Conservation (phyloP, 768 basidiomycete species). For the Mycena epipterygia region DNA sequence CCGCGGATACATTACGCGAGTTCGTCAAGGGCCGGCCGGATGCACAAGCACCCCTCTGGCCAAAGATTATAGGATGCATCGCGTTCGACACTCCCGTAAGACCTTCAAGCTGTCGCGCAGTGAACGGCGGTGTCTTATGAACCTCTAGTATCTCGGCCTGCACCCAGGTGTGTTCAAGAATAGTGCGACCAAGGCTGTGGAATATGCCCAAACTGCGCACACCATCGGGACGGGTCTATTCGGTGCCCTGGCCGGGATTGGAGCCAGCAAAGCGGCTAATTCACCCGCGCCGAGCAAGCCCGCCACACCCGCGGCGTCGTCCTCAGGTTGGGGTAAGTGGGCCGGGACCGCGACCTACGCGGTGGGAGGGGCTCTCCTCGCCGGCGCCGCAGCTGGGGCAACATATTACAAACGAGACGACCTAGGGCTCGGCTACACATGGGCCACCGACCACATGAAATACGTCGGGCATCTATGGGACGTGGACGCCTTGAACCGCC, state of each 20-base stretch:
- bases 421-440: slow-evolving; percentile 75
- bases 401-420: slow-evolving; percentile 89
- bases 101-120: neutral
- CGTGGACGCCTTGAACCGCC: slow-evolving; percentile 67
- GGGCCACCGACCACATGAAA: slow-evolving; percentile 91
- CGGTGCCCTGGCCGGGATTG: slow-evolving; percentile 67
- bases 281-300: slow-evolving; percentile 43
- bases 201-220: slow-evolving; percentile 76
- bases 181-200: slow-evolving; percentile 78
- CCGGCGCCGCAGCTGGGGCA: slow-evolving; percentile 87
- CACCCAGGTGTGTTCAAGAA: slow-evolving; percentile 91
- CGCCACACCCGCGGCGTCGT: slow-evolving; percentile 46
- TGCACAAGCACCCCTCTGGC: slow-evolving; percentile 82
- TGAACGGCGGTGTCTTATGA: neutral
- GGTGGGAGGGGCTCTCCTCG: slow-evolving; percentile 80
- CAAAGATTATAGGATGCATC: slow-evolving; percentile 85
- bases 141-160: slow-evolving; percentile 83
- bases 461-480: slow-evolving; percentile 93
- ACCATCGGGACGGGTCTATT: slow-evolving; percentile 73
- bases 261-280: slow-evolving; percentile 57
- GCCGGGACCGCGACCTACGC: slow-evolving; percentile 74
- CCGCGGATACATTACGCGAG: slow-evolving; percentile 85
- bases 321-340: slow-evolving; percentile 73
- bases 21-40: slow-evolving; percentile 79
- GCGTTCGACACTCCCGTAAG: slow-evolving; percentile 94